Evolutionary conservation across 805 yeast genomes (phyloP), one percentile per base, ranked within the genome.

Genomic region (Myxozyma geophila): DNA sequence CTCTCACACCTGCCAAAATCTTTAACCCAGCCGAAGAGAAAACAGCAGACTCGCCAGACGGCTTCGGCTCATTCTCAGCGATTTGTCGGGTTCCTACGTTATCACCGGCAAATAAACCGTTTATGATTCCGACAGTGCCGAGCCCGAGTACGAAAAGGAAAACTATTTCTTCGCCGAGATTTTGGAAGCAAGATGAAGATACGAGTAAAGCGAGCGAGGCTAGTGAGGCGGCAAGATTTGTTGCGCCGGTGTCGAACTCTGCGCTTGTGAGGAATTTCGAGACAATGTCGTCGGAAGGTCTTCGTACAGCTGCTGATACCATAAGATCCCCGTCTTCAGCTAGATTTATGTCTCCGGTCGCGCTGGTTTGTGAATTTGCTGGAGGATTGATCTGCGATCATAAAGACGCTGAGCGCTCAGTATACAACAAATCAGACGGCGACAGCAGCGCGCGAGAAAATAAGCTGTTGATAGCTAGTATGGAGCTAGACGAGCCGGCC

Each of bases 191-290:
- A n/a, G 47, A 43, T 43, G 47, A 13, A 43, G 4, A 19, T 12
- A 43, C 17, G 28, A 28, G 28, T 28, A 28, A 28, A 5, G 5
- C 28, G 28, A 28, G 28, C 2, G 28, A 28, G 28, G 28, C 2
- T 28, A 28, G 28, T 28, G 28, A 5, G 28, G 9, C 47, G 10
- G 47, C 19, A 7, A 2, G 7, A 43, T 13, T 7, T 19, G 21
- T 43, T 43, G 21, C 47, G 0, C 10, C 5, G 39, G 55, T 46
- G 12, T 37, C 46, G 15, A 39, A 8, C 17, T 52, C 55, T 19
- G 55, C 36, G 15, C 37, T 52, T 52, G 55, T 15, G 28, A 37
- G 55, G 28, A 52, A 52, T 12, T 52, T 52, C 19, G 55, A 52
- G 23, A 46, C 46, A 3, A 13, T 37, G 7, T 39, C 46, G 13